Evolutionary conservation across 768 basidiomycete species (phyloP).

Genomic region (Leccinum subgranulosum): DNA sequence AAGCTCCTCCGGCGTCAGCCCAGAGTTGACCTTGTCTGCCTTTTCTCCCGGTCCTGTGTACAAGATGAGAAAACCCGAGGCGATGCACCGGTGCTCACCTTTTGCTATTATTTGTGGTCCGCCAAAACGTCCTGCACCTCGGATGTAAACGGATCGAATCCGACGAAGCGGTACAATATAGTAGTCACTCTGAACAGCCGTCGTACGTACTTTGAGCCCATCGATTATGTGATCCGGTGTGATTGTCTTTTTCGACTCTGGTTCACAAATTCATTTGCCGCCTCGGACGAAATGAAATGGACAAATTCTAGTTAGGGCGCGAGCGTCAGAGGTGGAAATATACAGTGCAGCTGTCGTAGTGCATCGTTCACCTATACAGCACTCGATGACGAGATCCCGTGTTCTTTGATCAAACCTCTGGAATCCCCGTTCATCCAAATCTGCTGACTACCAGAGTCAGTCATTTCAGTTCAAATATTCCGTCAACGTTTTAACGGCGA

Average conservation of each 20-base stretch:
- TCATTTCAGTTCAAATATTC: too few relatives aligned
- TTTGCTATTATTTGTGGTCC: slow-evolving; percentile 94
- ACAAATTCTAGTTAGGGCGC: slow-evolving; percentile 31
- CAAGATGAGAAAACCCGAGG: slow-evolving; percentile 3
- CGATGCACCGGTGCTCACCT: slow-evolving; percentile 48
- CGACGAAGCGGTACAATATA: slow-evolving; percentile 62
- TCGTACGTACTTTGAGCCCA: slow-evolving; percentile 72
- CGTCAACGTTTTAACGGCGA: too few relatives aligned
- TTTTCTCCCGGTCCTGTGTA: slow-evolving; percentile 81
- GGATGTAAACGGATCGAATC: slow-evolving; percentile 85
- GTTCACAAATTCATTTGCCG: slow-evolving; percentile 98
- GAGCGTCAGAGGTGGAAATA: too few relatives aligned
- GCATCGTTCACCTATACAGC: too few relatives aligned
- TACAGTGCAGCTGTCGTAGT: too few relatives aligned
- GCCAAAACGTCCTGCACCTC: slow-evolving; percentile 93
- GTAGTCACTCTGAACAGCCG: background rate
- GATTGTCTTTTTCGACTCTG: slow-evolving; percentile 98
- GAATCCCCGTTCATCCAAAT: too few relatives aligned
- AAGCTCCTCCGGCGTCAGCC: slow-evolving; percentile 88
- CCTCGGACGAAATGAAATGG: slow-evolving; percentile 95
- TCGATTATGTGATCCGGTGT: slow-evolving; percentile 94
- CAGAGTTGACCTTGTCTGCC: slow-evolving; percentile 84
- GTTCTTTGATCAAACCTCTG: too few relatives aligned
- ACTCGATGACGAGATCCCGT: too few relatives aligned
- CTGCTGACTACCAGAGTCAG: too few relatives aligned